Evolutionary conservation across 1,139 yeast genomes (phyloP).

Genomic region (Barnettozyma hawaiiensis): DNA sequence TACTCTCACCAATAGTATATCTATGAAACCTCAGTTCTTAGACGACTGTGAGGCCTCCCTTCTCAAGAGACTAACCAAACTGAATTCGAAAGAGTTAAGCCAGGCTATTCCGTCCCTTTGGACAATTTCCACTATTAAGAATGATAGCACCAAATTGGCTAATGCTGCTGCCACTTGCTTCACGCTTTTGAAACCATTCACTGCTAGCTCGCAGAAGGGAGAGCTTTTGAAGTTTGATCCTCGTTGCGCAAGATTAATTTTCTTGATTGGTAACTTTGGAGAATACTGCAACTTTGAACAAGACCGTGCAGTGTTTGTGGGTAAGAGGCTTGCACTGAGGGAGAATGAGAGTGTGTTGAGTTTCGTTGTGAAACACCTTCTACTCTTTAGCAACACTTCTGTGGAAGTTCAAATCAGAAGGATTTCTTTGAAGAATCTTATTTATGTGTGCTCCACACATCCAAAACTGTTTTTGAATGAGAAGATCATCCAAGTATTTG

Average conservation of each 20-base stretch:
- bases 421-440: constrained; percentile 51
- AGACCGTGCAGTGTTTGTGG: constrained; percentile 37
- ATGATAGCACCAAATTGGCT: constrained; percentile 45
- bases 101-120: constrained; percentile 69
- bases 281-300: constrained; percentile 55
- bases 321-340: constrained; percentile 38
- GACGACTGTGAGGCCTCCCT: constrained; percentile 46
- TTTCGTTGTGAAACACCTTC: constrained; percentile 48
- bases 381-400: constrained; percentile 42
- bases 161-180: constrained; percentile 60
- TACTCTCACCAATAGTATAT: constrained; percentile 38
- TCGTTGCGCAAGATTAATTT: constrained; percentile 51
- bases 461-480: constrained; percentile 57
- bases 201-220: constrained; percentile 30
- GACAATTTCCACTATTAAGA: constrained; percentile 43
- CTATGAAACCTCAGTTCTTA: constrained; percentile 48
- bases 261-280: constrained; percentile 65
- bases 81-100: constrained; percentile 51
- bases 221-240: constrained; percentile 32
- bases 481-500: constrained; percentile 48
- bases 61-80: constrained; percentile 50
- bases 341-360: constrained; percentile 51
- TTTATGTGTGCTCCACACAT: constrained; percentile 52
- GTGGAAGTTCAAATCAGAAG: constrained; percentile 36
- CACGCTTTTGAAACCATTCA: constrained; percentile 40